Evolutionary conservation across 768 basidiomycete genomes (phyloP).

Genomic region (Trametes maxima): DNA sequence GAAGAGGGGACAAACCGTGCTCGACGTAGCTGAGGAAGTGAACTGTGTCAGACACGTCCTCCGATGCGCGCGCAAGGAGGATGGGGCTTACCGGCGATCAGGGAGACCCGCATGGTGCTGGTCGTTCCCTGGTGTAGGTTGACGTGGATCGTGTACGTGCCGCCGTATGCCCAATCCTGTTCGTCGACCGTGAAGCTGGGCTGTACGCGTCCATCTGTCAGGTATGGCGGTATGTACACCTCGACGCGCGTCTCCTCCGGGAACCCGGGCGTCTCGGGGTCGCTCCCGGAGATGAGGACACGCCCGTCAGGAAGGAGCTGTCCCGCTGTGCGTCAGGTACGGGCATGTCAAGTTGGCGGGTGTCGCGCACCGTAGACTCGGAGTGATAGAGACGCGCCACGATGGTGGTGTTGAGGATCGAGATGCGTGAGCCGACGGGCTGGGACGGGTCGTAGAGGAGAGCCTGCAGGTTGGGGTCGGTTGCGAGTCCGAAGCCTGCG

Average conservation of each 20-base stretch:
- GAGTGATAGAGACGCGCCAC: conserved; percentile 81
- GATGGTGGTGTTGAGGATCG: conserved; percentile 67
- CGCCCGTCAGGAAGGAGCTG: conserved; percentile 71
- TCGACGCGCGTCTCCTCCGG: conserved; percentile 79
- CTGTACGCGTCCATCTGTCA: conserved; percentile 60
- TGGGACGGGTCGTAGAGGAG: conserved; percentile 70
- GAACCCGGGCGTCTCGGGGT: conserved; percentile 61
- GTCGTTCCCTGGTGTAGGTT: conserved; percentile 43
- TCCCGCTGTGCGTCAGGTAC: background rate
- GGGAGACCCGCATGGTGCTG: conserved; percentile 58
- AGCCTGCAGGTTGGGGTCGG: conserved; percentile 62
- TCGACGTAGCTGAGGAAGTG: conserved; percentile 56
- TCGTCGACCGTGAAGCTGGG: conserved; percentile 60
- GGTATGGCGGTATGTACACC: conserved; percentile 88
- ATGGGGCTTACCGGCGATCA: conserved; percentile 56
- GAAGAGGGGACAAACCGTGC: conserved; percentile 45
- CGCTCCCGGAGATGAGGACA: conserved; percentile 76
- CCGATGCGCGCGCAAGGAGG: background rate
- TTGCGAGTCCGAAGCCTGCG: conserved; percentile 74
- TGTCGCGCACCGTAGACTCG: conserved; percentile 50
- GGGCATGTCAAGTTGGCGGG: background rate
- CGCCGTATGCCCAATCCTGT: conserved; percentile 66
- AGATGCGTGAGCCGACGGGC: conserved; percentile 61
- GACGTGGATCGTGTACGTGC: conserved; percentile 54
- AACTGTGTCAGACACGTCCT: conserved; percentile 14